Conservation (phyloP, 495 filamentous ascomycete species). For the Penicillium atrosanguineum region DNA sequence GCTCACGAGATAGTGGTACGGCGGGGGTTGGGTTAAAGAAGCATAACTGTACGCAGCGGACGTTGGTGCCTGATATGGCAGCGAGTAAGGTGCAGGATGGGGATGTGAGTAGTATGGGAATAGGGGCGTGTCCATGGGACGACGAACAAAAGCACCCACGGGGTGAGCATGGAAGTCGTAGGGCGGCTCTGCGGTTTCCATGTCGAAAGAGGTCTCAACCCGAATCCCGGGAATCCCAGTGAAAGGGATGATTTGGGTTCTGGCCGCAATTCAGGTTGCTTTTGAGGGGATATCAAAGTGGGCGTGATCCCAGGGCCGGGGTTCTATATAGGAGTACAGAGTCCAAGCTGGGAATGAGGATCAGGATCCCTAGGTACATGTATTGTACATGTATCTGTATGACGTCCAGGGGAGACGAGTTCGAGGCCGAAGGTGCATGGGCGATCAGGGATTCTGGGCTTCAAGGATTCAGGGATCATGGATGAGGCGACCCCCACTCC, state of each 20-base stretch:
- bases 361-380: constrained; percentile 9
- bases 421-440: constrained; percentile 25
- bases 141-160: constrained; percentile 36
- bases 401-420: constrained; percentile 19
- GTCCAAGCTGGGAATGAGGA: constrained; percentile 3
- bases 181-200: constrained; percentile 46
- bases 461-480: constrained; percentile 15
- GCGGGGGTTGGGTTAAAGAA: constrained; percentile 33
- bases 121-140: constrained; percentile 36
- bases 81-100: constrained; percentile 31
- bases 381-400: constrained; percentile 8
- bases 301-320: constrained; percentile 4
- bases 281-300: constrained; percentile 2
- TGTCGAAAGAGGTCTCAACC: constrained; percentile 8
- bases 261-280: constrained; percentile 15
- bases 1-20: constrained; percentile 35
- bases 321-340: constrained; percentile 1
- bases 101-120: constrained; percentile 41
- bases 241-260: constrained; percentile 17
- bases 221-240: not conserved
- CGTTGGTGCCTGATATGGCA: constrained; percentile 39
- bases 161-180: constrained; percentile 43
- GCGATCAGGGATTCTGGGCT: constrained; percentile 15
- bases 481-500: constrained; percentile 15
- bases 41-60: constrained; percentile 33